Percentiles rank a stretch among this genome's conserved stretches.
phyloP scores from a whole-genome alignment of 371 early-diverging fungal species.

The Mortierella sp. region DNA sequence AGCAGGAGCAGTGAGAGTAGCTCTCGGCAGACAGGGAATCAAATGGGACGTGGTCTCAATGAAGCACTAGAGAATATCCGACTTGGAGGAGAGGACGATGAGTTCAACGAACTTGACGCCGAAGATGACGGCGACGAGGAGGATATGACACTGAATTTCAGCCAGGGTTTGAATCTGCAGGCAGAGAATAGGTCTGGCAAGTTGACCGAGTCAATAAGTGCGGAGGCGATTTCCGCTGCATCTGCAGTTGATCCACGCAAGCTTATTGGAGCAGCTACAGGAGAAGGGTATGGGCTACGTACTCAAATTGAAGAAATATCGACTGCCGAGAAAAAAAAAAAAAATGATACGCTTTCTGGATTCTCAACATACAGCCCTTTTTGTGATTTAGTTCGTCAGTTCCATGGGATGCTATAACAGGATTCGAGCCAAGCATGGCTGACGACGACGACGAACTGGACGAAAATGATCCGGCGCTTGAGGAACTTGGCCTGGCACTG shows the following conservation, averaged over 20 bases:
- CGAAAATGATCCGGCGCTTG: conserved; percentile 37
- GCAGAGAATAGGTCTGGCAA: conserved; percentile 10
- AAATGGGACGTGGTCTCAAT: conserved; percentile 2
- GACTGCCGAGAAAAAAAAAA: background rate
- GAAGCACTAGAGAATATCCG: conserved; percentile 28
- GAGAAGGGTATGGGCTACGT: conserved; percentile 17
- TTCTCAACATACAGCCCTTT: background rate
- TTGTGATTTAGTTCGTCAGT: background rate
- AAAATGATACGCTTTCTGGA: background rate
- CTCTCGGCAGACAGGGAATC: background rate
- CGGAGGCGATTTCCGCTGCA: conserved; percentile 19
- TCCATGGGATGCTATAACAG: conserved; percentile 20
- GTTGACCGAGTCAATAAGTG: conserved; percentile 15
- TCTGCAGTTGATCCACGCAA: conserved; percentile 33
- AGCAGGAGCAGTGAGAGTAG: conserved; percentile 2
- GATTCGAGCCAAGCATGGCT: conserved; percentile 18
- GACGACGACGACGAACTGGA: conserved; percentile 52
- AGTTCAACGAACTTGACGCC: conserved; percentile 41
- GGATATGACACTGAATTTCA: conserved; percentile 16
- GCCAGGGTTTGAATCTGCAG: conserved; percentile 17
- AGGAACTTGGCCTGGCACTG: conserved; percentile 49
- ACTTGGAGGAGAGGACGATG: conserved; percentile 40
- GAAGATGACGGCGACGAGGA: conserved; percentile 35
- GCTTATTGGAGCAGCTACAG: conserved; percentile 19
- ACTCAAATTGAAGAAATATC: background rate